Conservation (phyloP, 768 basidiomycete species). For the Strobilomyces confusus region DNA sequence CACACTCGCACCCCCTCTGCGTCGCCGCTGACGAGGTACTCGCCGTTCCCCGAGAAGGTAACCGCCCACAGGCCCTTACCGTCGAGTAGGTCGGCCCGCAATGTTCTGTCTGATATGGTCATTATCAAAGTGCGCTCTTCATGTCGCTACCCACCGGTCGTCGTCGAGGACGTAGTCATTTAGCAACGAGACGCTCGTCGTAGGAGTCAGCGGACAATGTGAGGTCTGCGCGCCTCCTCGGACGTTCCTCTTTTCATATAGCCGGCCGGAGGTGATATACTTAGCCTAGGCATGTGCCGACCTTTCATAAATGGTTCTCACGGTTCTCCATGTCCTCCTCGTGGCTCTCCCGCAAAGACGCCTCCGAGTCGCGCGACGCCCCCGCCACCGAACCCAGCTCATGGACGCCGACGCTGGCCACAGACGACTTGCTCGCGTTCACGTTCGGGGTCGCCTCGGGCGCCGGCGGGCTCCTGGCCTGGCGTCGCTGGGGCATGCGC, state of each 20-base stretch:
- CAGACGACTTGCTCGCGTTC: slow-evolving; percentile 2
- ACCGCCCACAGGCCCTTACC: background rate
- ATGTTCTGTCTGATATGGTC: background rate
- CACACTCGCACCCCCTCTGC: background rate
- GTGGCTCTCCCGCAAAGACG: no score
- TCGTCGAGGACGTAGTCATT: background rate
- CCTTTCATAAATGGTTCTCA: no score
- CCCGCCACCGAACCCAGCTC: no score
- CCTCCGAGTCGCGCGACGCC: no score
- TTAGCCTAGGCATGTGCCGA: no score
- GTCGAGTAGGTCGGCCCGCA: background rate
- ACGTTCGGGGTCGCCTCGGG: slow-evolving; percentile 16
- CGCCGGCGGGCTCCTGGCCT: slow-evolving; percentile 26
- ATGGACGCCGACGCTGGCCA: no score
- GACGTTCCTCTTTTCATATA: no score
- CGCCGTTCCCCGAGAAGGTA: background rate
- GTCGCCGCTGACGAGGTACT: no score
- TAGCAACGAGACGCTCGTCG: background rate
- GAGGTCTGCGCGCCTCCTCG: no score
- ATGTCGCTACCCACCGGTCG: background rate
- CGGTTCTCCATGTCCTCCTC: no score
- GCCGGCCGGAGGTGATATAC: no score
- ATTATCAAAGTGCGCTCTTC: background rate
- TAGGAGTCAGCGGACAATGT: background rate
- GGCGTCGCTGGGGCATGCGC: slow-evolving; percentile 52